Percentiles rank a stretch among this genome's conserved stretches.
Conservation (phyloP, 2,329 filamentous ascomycete species). For the Grosmannia penicillata region DNA sequence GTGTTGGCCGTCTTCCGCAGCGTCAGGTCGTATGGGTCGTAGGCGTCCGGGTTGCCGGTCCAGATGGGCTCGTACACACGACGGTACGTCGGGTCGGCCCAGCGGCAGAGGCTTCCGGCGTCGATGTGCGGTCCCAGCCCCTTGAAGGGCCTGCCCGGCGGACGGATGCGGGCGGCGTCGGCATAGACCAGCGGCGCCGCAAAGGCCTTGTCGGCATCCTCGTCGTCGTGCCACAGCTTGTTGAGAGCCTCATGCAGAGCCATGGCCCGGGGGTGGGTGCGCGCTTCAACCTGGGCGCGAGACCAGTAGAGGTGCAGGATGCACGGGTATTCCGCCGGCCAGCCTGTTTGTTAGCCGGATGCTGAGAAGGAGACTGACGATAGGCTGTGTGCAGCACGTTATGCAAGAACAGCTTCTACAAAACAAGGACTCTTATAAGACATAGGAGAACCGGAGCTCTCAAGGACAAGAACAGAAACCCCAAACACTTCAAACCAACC, state of each 20-base stretch:
- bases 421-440: no score
- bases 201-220: constrained; percentile 8
- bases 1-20: constrained; percentile 20
- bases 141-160: constrained; percentile 21
- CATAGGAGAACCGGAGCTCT: no score
- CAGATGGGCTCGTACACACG: constrained; percentile 22
- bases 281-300: background rate
- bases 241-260: background rate
- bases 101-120: constrained; percentile 25
- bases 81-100: constrained; percentile 23
- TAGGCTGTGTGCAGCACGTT: no score
- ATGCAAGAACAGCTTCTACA: no score
- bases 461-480: no score
- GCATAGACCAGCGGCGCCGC: constrained; percentile 23
- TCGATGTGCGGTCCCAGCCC: constrained; percentile 29
- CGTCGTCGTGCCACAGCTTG: constrained; percentile 8
- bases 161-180: constrained; percentile 23
- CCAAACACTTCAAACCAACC: no score
- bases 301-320: background rate
- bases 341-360: background rate
- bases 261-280: background rate
- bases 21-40: constrained; percentile 22
- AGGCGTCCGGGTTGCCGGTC: constrained; percentile 19
- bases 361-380: no score
- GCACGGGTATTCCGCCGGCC: background rate